Conservation (phyloP, 805 yeast species). For the Candida sanyiensis region DNA sequence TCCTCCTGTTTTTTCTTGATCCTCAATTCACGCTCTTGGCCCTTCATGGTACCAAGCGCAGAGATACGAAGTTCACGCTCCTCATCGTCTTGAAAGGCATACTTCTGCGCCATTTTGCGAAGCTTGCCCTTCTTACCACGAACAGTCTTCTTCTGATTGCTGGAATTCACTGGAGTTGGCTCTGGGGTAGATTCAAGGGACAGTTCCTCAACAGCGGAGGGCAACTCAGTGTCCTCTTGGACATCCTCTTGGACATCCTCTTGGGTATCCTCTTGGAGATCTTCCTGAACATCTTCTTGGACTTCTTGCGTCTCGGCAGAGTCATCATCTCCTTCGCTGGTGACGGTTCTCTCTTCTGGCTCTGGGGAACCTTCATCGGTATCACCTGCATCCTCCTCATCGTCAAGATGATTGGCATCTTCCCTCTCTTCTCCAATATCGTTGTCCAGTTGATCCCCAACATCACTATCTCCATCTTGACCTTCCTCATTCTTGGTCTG, state of each 20-base stretch:
- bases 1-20: conserved; percentile 31
- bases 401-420: not conserved
- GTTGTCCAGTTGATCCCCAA: conserved; percentile 9
- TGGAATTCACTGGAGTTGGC: not conserved
- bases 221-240: not conserved
- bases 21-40: conserved; percentile 23
- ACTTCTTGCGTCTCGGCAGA: conserved; percentile 1
- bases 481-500: conserved; percentile 53
- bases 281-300: conserved; percentile 1
- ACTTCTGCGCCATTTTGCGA: conserved; percentile 77
- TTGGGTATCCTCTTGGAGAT: conserved; percentile 9
- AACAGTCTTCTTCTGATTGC: conserved; percentile 34
- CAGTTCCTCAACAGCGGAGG: not conserved
- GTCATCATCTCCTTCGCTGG: no score
- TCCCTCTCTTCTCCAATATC: conserved; percentile 8
- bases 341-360: no score
- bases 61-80: conserved; percentile 73
- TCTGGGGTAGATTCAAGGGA: not conserved
- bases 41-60: conserved; percentile 75
- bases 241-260: not conserved
- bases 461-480: conserved; percentile 27
- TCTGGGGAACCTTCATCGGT: no score
- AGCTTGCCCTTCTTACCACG: conserved; percentile 84
- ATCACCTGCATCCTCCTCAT: no score
- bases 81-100: conserved; percentile 88